Base-by-base conservation (phyloP, 2,329 filamentous ascomycete species). In the Dothistroma pini region DNA sequence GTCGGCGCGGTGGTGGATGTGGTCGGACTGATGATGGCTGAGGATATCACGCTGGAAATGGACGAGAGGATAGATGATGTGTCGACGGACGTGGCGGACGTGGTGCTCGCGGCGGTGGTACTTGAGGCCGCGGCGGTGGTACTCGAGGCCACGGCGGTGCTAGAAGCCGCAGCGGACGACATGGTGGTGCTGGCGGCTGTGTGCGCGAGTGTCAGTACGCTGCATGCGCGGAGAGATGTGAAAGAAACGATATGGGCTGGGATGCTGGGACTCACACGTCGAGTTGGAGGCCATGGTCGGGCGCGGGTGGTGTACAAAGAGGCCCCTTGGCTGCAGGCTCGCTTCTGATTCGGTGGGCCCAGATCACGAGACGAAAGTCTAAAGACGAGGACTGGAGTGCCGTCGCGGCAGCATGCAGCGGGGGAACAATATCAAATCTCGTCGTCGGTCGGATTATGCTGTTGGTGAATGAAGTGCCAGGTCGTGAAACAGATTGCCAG, bases 41-140 rank as follows among this genome's bases (percentile, higher is more conserved):
- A 66, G 21, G 65, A 62, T 16, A 60, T 31, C 9, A 47, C 58
- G 32, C 61, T 62, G 41, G 55, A 63, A 52, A 62, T 63, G 35
- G 60, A 63, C 8, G 63, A 63, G 16, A 47, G 50, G 50, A 54
- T 50, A 34, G 57, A 59, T 21, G 51, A 32, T 29, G 38, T 34
- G 19, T 14, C 19, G 8, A 22, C 2, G 19, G 29, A 22, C 19
- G 54, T 22, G 4, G 22, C 25, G n/a, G 49, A 29, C 4, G 25
- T 32, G 51, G 11, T 53, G 51, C 25, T 53, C 10, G n/a, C 14
- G 5, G 48, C 48, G 12, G 29, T 29, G 48, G 48, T 51, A 31
- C 48, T 51, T 9, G 48, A 14, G 7, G n/a, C 7, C 3, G 16
- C 4, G 47, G 25, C 51, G 31, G 31, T 29, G 48, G 48, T 51